Base-by-base conservation (phyloP, 345 rosid species). In the Salix brachista region DNA sequence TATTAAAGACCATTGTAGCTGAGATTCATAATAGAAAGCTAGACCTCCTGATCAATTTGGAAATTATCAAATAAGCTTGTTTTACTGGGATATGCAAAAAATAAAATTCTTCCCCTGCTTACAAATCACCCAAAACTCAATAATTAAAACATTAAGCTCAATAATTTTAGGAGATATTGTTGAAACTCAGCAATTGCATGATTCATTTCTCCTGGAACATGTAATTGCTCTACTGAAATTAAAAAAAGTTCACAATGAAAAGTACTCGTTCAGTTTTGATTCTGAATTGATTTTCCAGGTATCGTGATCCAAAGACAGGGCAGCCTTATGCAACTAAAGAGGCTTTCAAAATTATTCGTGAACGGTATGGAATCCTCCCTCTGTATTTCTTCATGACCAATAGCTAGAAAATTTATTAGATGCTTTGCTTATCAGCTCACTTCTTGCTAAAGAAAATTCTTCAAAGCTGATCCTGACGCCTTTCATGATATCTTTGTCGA, bases 261-360 rank as follows among this genome's bases (percentile, higher is more conserved):
- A 44, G 50, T 44, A 44, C 48, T 0, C 4, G 12, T 44, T 44
- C 48, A 3, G 17, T 3, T 52, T 41, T 30, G 48, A 39, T 71
- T 82, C 37, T 74, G 37, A 25, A 70, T 78, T 39, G 65, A 68
- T 82, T 65, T 67, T 77, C 76, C 75, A 96, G 99, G 83, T 96
- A 93, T 80, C 87, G 89, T 17, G 99, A 96, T 89, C 98, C 99
- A 70, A 93, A 86, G 89, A 91, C 98, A n/a, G 96, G 97, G 32
- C 80, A 87, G 65, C 89, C 96, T 61, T 93, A 93, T 83, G 94
- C 99, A 36, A 93, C 93, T 19, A 88, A 67, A 75, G 98, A 91
- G 81, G 98, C 96, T 73, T 96, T 93, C 80, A 92, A 88, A 87
- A 90, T 88, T 66, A 86, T 96, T 71, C 88, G 94, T 6, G 87